These are phyloP conservation scores for Hordeum pubiflorum DNA, from an alignment of 202 grass and related monocot genomes.

Conservation along the genomic window DNA sequence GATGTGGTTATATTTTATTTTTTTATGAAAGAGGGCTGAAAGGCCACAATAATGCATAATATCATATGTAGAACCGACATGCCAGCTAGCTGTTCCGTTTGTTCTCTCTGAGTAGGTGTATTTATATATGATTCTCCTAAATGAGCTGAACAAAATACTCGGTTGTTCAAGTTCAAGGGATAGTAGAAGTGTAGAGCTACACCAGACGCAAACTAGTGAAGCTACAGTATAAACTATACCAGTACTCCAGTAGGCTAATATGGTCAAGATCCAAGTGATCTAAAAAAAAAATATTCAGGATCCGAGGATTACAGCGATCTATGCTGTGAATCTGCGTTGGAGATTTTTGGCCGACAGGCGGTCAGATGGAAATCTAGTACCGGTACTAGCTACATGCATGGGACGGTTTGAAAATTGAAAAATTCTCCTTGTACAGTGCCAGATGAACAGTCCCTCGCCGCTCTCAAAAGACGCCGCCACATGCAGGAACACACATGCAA, in stretches of 20 bases:
- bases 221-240: neutral
- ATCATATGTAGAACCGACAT: neutral
- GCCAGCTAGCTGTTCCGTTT: neutral
- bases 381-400: neutral
- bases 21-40: neutral
- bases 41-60: neutral
- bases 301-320: neutral
- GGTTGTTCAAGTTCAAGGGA: neutral
- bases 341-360: constrained; percentile 1
- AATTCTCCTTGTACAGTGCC: constrained; percentile 1
- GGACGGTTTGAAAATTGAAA: constrained; percentile 21
- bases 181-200: too few relatives aligned
- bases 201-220: neutral
- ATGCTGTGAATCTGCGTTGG: neutral
- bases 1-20: neutral
- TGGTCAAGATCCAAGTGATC: too few relatives aligned
- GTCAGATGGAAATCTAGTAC: constrained; percentile 36
- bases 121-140: neutral
- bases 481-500: constrained; percentile 5
- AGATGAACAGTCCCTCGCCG: neutral
- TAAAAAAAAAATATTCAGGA: neutral
- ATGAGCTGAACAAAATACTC: neutral
- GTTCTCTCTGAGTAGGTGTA: neutral
- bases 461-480: constrained; percentile 31
- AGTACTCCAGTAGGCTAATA: too few relatives aligned